These are phyloP conservation scores for Fusarium buharicum DNA, from an alignment of 2,329 filamentous ascomycete genomes.

Conservation along the genomic window DNA sequence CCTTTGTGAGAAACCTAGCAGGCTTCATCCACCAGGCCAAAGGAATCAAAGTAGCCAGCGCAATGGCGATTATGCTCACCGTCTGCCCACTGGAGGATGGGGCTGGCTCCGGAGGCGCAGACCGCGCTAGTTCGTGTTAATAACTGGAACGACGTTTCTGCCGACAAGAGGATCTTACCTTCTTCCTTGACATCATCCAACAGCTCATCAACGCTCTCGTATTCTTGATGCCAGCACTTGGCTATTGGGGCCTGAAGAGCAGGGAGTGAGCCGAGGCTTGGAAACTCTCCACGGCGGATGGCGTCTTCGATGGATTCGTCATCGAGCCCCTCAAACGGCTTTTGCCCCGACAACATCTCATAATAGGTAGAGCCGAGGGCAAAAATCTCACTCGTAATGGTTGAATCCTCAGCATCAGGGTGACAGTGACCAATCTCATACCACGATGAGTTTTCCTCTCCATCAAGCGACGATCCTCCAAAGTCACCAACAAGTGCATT, in stretches of 20 bases:
- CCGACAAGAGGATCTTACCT: neutral
- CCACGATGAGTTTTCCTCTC: neutral
- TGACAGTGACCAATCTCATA: conserved; percentile 7
- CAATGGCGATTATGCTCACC: neutral
- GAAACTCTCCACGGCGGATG: neutral
- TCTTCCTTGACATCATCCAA: conserved; percentile 7
- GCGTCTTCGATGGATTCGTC: neutral
- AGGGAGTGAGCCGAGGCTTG: conserved; percentile 1
- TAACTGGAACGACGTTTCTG: neutral
- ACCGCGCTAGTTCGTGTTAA: conserved; percentile 1
- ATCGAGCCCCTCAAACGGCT: conserved; percentile 4
- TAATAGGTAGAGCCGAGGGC: conserved; percentile 11
- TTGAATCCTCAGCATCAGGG: neutral
- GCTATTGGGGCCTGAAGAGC: neutral
- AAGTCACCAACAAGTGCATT: conserved; percentile 6
- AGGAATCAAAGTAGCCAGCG: neutral
- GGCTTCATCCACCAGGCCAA: conserved; percentile 6
- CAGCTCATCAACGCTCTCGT: conserved; percentile 2
- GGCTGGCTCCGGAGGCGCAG: neutral
- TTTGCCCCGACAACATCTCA: neutral
- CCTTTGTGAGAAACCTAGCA: neutral
- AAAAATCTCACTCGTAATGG: conserved; percentile 1
- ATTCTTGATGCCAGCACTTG: conserved; percentile 6
- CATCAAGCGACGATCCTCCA: conserved; percentile 8
- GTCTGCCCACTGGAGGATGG: neutral